Conservation (phyloP, 352 stramenopile species). For the Pythium folliculosum region DNA sequence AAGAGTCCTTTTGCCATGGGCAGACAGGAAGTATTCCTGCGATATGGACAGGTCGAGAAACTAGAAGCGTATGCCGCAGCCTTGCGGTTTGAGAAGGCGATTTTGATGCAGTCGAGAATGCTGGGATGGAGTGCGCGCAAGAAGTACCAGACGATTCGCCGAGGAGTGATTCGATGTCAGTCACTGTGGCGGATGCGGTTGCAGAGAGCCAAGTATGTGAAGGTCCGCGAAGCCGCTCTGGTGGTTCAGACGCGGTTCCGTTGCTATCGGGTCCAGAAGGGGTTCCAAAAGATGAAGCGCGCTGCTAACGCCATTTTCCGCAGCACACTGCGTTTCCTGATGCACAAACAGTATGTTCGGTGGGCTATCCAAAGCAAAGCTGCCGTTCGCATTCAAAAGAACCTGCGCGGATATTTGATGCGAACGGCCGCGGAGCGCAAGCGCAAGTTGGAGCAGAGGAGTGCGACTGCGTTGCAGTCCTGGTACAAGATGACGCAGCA, state of each 20-base stretch:
- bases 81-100: slow-evolving; percentile 46
- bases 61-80: slow-evolving; percentile 52
- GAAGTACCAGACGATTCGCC: slow-evolving; percentile 45
- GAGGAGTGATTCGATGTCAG: slow-evolving; percentile 43
- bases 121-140: slow-evolving; percentile 28
- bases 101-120: slow-evolving; percentile 60
- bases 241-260: slow-evolving; percentile 33
- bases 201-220: slow-evolving; percentile 6
- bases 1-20: slow-evolving; percentile 66
- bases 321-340: slow-evolving; percentile 42
- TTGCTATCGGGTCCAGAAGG: slow-evolving; percentile 30
- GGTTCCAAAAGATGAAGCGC: slow-evolving; percentile 34
- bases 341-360: slow-evolving; percentile 38
- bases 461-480: slow-evolving; percentile 45
- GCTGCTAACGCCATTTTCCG: slow-evolving; percentile 45
- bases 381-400: slow-evolving; percentile 42
- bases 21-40: slow-evolving; percentile 71
- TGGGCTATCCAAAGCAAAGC: slow-evolving; percentile 42
- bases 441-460: slow-evolving; percentile 48
- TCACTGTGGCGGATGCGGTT: slow-evolving; percentile 54
- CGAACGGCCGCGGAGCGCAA: slow-evolving; percentile 63
- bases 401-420: slow-evolving; percentile 54
- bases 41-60: slow-evolving; percentile 76
- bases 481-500: slow-evolving; percentile 58
- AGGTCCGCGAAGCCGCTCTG: slow-evolving; percentile 1